Evolutionary conservation across 1,284 basidiomycete genomes (phyloP).

Genomic region (Pulveroboletus sp.): DNA sequence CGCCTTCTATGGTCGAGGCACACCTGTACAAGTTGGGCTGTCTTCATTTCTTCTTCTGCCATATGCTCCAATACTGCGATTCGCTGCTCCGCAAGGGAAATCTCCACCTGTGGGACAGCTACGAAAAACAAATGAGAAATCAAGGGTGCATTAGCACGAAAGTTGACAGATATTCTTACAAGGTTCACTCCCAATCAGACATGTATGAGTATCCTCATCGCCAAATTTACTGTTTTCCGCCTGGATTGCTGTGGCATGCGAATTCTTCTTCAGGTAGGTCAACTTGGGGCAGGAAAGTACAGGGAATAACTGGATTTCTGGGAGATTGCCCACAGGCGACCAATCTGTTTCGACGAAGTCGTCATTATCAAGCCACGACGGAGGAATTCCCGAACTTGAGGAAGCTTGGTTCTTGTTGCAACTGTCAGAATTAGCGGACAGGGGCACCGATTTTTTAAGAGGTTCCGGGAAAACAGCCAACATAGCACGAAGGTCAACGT

Average conservation of each 20-base stretch:
- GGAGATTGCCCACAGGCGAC: constrained; percentile 46
- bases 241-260: constrained; percentile 38
- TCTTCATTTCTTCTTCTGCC: constrained; percentile 17
- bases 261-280: constrained; percentile 73
- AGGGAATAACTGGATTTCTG: constrained; percentile 69
- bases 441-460: constrained; percentile 53
- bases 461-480: constrained; percentile 76
- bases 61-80: constrained; percentile 46
- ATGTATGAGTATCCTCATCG: constrained; percentile 81
- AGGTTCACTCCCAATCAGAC: constrained; percentile 73
- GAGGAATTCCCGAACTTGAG: constrained; percentile 31
- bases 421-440: constrained; percentile 32
- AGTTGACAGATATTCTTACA: constrained; percentile 44
- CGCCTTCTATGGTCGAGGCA: neutral
- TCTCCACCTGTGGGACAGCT: constrained; percentile 73
- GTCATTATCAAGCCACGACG: constrained; percentile 75
- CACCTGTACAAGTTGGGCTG: constrained; percentile 17
- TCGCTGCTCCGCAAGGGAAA: constrained; percentile 58
- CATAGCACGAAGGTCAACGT: constrained; percentile 77
- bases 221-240: constrained; percentile 78
- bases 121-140: constrained; percentile 1
- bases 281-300: constrained; percentile 80
- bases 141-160: constrained; percentile 1
- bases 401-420: constrained; percentile 24
- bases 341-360: constrained; percentile 86